These are phyloP conservation scores for Dictyostelium citrinum DNA, from an alignment of 78 protist species.

Conservation along the genomic window DNA sequence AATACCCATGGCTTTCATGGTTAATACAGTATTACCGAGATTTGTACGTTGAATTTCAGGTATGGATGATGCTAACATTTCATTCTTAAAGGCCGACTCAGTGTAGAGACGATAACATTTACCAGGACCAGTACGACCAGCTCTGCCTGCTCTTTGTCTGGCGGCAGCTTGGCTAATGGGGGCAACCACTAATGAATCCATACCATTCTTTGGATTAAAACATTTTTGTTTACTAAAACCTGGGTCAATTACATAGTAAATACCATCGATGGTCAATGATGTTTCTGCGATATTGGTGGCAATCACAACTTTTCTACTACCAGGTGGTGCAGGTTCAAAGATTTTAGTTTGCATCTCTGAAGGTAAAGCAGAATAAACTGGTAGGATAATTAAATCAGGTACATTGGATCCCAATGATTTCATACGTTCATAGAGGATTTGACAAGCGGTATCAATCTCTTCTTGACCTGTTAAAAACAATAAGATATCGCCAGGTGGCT, in stretches of 20 bases:
- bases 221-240: conserved; percentile 95
- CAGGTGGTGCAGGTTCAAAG: conserved; percentile 97
- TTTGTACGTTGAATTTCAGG: conserved; percentile 99
- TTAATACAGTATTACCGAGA: conserved; percentile 95
- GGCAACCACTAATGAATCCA: conserved; percentile 96
- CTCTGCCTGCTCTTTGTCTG: conserved; percentile 97
- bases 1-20: conserved; percentile 89
- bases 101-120: conserved; percentile 99
- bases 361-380: conserved; percentile 95
- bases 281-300: conserved; percentile 95
- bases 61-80: conserved; percentile 94
- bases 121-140: conserved; percentile 99
- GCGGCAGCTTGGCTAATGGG: conserved; percentile 98
- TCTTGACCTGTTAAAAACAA: conserved; percentile 99
- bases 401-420: conserved; percentile 87
- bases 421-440: conserved; percentile 97
- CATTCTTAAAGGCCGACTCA: conserved; percentile 95
- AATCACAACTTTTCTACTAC: conserved; percentile 89
- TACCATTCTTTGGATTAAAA: conserved; percentile 95
- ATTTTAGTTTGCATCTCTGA: conserved; percentile 94
- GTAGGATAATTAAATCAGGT: conserved; percentile 94
- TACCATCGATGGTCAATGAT: conserved; percentile 92
- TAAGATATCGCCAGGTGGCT: conserved; percentile 99
- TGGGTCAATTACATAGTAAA: conserved; percentile 90
- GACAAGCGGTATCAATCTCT: conserved; percentile 98